These are phyloP conservation scores for Acer yangbiense DNA, from an alignment of 345 rosid species.

Conservation along the genomic window DNA sequence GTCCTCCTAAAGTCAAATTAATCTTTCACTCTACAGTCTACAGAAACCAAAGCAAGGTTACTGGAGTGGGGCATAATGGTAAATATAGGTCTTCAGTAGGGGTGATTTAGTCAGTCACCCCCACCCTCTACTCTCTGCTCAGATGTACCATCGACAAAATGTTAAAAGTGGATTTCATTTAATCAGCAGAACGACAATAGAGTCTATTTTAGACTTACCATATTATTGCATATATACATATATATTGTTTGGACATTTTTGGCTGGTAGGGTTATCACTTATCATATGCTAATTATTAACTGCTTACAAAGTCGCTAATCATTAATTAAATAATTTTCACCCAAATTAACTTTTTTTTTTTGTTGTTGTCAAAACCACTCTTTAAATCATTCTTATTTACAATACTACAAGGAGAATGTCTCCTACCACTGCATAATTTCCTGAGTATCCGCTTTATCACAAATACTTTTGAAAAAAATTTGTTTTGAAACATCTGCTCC, in stretches of 20 bases:
- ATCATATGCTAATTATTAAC: slow-evolving; percentile 4
- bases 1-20: slow-evolving; percentile 24
- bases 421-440: no score
- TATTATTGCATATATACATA: no score
- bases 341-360: no score
- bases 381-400: no score
- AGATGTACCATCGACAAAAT: slow-evolving; percentile 22
- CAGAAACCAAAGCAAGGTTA: neutral
- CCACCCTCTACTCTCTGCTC: slow-evolving; percentile 11
- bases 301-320: slow-evolving; percentile 1
- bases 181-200: slow-evolving; percentile 15
- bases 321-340: no score
- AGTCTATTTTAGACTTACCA: slow-evolving; percentile 11
- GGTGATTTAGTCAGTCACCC: neutral
- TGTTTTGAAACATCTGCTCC: no score
- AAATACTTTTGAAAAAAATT: no score
- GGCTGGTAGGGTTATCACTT: slow-evolving; percentile 3
- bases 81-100: neutral
- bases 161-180: slow-evolving; percentile 20
- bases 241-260: slow-evolving; percentile 16
- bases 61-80: neutral
- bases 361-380: no score
- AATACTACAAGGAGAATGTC: no score
- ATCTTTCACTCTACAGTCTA: neutral
- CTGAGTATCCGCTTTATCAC: no score